Percentiles rank a stretch among this genome's conserved stretches.
These are phyloP conservation scores for Pyrrhoderma lamaoense DNA, from an alignment of 1,284 basidiomycete species.

Conservation along the genomic window DNA sequence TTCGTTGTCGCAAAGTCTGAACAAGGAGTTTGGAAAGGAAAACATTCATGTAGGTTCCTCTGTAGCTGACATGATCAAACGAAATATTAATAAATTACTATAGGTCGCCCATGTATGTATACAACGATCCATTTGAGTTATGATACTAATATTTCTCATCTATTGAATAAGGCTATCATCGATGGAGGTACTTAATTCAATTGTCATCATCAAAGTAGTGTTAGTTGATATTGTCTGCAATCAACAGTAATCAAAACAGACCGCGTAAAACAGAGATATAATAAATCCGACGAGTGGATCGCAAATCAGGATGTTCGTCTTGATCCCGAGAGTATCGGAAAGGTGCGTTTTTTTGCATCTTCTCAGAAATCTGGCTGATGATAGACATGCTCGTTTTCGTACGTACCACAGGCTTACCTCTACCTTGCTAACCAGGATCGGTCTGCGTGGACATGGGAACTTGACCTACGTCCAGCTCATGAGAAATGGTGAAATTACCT, in stretches of 20 bases:
- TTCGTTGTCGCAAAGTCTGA: constrained; percentile 26
- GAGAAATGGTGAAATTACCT: constrained; percentile 35
- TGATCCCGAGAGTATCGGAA: constrained; percentile 26
- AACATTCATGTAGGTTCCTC: constrained; percentile 25
- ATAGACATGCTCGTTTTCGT: not conserved
- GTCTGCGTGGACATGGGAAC: constrained; percentile 63
- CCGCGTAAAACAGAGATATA: not conserved
- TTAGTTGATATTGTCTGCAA: not conserved
- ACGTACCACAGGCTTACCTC: constrained; percentile 34
- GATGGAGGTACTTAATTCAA: constrained; percentile 4
- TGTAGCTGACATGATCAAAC: not conserved
- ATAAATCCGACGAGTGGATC: constrained; percentile 21
- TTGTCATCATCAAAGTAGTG: not conserved
- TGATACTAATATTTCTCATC: not conserved
- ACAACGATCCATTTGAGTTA: not conserved
- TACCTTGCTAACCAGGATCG: constrained; percentile 53
- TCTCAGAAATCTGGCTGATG: not conserved
- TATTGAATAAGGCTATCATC: constrained; percentile 2
- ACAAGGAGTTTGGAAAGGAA: constrained; percentile 29
- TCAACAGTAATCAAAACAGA: constrained; percentile 15
- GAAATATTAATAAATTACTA: not conserved
- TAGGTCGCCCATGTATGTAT: constrained; percentile 12
- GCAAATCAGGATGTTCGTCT: constrained; percentile 23
- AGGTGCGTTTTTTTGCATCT: constrained; percentile 17
- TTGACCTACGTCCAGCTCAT: constrained; percentile 47